Evolutionary conservation across 352 stramenopile species (phyloP).

Genomic region (Phytophthora pisi): DNA sequence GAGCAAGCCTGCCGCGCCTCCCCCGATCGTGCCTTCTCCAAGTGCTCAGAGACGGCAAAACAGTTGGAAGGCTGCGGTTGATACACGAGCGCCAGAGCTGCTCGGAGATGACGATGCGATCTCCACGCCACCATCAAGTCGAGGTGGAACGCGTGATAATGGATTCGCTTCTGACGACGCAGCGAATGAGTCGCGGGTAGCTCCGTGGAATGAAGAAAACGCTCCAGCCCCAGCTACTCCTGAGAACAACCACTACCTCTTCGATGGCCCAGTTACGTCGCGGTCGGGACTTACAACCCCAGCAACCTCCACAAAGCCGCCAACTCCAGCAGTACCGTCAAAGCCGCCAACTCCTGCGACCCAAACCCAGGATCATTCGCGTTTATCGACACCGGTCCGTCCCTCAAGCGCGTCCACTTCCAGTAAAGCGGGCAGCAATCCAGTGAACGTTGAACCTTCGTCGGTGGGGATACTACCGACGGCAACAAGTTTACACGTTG

Average conservation of each 20-base stretch:
- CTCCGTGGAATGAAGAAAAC: slow-evolving; percentile 26
- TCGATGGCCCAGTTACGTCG: slow-evolving; percentile 29
- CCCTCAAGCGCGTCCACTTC: background rate
- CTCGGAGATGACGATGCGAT: slow-evolving; percentile 4
- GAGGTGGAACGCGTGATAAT: background rate
- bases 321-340: slow-evolving; percentile 1
- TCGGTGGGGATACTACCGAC: background rate
- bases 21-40: slow-evolving; percentile 19
- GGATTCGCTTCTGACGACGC: background rate
- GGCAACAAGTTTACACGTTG: slow-evolving; percentile 3
- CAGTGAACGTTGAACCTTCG: background rate
- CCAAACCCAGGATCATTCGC: slow-evolving; percentile 17
- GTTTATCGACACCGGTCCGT: background rate
- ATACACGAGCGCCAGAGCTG: slow-evolving; percentile 5
- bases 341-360: slow-evolving; percentile 15
- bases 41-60: slow-evolving; percentile 33
- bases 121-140: slow-evolving; percentile 6
- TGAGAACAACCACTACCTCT: slow-evolving; percentile 31
- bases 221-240: slow-evolving; percentile 10
- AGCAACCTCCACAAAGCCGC: slow-evolving; percentile 1
- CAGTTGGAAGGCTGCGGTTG: slow-evolving; percentile 10
- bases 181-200: slow-evolving; percentile 10
- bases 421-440: background rate
- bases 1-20: slow-evolving; percentile 14
- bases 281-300: slow-evolving; percentile 18